phyloP scores from a whole-genome alignment of 2,329 filamentous ascomycete species.

The Monilinia aucupariae region DNA sequence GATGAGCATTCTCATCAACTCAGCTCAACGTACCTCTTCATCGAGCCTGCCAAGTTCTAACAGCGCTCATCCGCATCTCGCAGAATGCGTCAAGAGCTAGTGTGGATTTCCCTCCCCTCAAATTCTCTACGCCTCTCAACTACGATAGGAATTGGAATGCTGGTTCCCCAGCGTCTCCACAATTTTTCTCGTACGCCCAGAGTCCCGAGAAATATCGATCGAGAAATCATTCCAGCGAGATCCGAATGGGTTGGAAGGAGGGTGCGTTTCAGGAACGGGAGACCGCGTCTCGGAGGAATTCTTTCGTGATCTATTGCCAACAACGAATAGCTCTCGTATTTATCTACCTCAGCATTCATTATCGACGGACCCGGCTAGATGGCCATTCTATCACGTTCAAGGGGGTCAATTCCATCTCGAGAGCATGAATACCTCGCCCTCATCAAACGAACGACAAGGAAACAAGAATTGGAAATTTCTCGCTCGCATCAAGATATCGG shows the following conservation, averaged over 20 bases:
- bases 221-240: background rate
- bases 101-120: background rate
- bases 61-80: background rate
- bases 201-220: background rate
- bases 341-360: too few relatives aligned
- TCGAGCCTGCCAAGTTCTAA: background rate
- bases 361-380: too few relatives aligned
- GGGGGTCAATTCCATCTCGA: too few relatives aligned
- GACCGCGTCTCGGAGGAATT: background rate
- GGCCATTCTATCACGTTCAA: too few relatives aligned
- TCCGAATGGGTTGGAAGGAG: background rate
- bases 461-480: too few relatives aligned
- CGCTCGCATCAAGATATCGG: too few relatives aligned
- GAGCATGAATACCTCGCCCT: too few relatives aligned
- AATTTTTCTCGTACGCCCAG: background rate
- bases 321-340: background rate
- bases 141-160: background rate
- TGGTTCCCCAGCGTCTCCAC: background rate
- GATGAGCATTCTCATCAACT: background rate
- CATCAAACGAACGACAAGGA: too few relatives aligned
- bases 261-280: background rate
- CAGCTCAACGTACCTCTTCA: background rate
- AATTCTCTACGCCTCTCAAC: background rate
- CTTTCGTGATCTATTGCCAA: background rate
- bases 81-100: background rate